Evolutionary conservation across 2,329 filamentous ascomycete species (phyloP).

Genomic region (Triangularia verruculosa): DNA sequence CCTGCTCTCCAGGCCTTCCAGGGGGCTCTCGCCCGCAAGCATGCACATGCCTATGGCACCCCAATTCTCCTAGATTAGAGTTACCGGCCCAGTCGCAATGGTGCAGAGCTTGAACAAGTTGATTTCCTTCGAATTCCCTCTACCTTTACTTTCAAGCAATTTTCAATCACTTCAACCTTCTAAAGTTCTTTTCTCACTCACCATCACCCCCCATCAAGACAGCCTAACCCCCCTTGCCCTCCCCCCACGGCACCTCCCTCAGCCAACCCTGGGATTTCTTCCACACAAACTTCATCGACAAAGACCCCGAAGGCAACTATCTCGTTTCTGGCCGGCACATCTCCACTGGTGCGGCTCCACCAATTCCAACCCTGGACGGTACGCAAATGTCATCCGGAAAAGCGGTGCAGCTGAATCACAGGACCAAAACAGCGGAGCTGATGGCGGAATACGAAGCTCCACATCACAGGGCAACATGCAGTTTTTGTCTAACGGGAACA

Average conservation of each 20-base stretch:
- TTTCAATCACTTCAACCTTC: too few species aligned
- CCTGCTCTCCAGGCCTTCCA: constrained; percentile 42
- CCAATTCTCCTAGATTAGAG: constrained; percentile 28
- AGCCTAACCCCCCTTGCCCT: background rate
- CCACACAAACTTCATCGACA: constrained; percentile 49
- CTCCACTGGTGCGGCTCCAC: too few species aligned
- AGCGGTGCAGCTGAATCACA: constrained; percentile 21
- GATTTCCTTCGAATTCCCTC: constrained; percentile 27
- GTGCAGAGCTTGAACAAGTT: constrained; percentile 29
- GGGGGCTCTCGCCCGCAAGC: constrained; percentile 37
- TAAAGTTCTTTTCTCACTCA: too few species aligned
- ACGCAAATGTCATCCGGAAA: constrained; percentile 31
- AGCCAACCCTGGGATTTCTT: constrained; percentile 39
- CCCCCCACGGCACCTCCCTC: background rate
- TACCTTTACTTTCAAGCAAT: too few species aligned
- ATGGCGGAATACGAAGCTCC: constrained; percentile 12
- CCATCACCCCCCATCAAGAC: background rate
- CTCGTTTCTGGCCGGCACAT: constrained; percentile 44
- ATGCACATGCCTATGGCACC: constrained; percentile 32
- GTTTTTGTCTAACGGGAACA: constrained; percentile 40
- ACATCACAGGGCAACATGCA: constrained; percentile 29
- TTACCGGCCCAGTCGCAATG: constrained; percentile 27
- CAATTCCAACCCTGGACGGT: constrained; percentile 45
- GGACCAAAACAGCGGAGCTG: constrained; percentile 14
- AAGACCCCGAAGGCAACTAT: constrained; percentile 43